Evolutionary conservation across 768 basidiomycete genomes (phyloP), one percentile per base, ranked within the genome.

Genomic region (Xerocomellus amylosporus): DNA sequence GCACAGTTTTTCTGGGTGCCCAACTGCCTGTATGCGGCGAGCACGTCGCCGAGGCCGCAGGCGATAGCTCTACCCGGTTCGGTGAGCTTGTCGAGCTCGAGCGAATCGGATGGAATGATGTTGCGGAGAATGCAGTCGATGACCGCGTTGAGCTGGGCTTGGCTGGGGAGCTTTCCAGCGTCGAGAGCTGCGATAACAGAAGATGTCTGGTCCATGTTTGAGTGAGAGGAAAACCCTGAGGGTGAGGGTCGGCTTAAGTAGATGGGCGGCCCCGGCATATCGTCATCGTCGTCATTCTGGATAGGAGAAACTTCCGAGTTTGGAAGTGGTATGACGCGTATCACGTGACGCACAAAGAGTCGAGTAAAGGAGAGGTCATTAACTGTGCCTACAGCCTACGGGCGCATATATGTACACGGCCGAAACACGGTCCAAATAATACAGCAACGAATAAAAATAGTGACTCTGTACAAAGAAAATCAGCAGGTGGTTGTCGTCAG

Each of bases 111-210:
- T 38, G 76, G 73, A 8, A 81, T 67, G 54, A 77, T 73, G 34
- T 80, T 74, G 13, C 74, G 63, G 38, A 82, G 79, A 43, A 82
- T 62, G 75, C 77, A 83, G 63, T 86, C 80, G 58, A 86, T 76
- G 62, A 78, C 75, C 0, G 64, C 63, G 55, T 76, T 75, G 37
- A 81, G 59, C 63, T 90, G 88, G 28, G 78, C 67, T 12, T 86
- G 83, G 2, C 76, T 76, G 17, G 88, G 88, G 5, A 88, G 72
- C 64, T 90, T 90, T 20, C 86, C 86, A 17, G 86, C 86, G 57
- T 83, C 78, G 61, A 89, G 69, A 8, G 88, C 88, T 44, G 85
- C 88, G 53, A 85, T 65, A 24, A 88, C 62, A 36, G 84, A 83
- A 17, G 84, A 75, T 45, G 78, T 56, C 72, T 80, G 82, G 53